Evolutionary conservation across 371 early-diverging fungal species (phyloP), one percentile per base, ranked within the genome.

Genomic region (Actinomortierella ambigua): DNA sequence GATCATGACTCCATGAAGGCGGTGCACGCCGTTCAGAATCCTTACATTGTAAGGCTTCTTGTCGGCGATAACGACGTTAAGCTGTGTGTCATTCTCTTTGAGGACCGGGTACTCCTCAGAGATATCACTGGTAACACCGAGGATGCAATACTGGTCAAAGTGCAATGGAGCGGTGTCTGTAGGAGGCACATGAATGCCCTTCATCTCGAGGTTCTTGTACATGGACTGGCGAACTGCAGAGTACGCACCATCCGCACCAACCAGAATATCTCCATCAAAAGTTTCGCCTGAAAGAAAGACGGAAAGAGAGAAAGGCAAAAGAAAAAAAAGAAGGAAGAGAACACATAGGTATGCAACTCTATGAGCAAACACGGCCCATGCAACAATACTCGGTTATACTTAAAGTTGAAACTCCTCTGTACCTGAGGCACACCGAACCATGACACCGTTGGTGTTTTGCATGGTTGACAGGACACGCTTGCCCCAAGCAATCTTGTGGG

Each of bases 171-270:
- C 57, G 6, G 65, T 61, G 42, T 70, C 71, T 1, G 66, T 48
- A n/a, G 40, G 53, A 14, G 65, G 66, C 15, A 70, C 34, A 34
- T 34, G 42, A 44, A 65, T 8, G 7, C 56, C 65, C 18, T 57
- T 58, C 40, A 61, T 61, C 50, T 65, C 65, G 28, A 70, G 47
- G 1, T 49, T 27, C 39, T 65, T 65, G 61, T 70, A 61, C 65
- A 70, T 61, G 34, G 53, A 62, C 28, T 70, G 71, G 18, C 71
- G 57, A 26, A 70, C 27, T 1, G 71, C 65, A 28, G 61, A 61
- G 28, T 70, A 65, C 9, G 71, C 71, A 17, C 71, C 71, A 42
- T 70, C 71, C 41, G 61, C 65, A 17, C 65, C 71, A 26, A 70
- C 65, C n/a, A 65, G 57, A 48, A 70, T 59, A 44, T 70, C 71